Conservation (phyloP, 139 green algal genomes). For the Eudorina sp. region DNA sequence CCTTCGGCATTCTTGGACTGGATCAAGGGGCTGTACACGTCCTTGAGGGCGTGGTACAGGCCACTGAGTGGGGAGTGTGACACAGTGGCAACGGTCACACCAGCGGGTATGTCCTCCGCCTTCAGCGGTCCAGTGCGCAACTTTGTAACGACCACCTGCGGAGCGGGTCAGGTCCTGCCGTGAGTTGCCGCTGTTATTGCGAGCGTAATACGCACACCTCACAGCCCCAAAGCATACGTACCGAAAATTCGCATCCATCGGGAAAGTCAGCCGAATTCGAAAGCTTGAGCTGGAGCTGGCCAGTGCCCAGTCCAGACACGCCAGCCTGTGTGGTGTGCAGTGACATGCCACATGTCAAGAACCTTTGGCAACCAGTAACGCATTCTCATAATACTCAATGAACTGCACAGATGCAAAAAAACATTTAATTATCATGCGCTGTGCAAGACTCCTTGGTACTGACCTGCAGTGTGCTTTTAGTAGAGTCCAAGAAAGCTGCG, state of each 20-base stretch:
- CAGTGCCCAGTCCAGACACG: conserved; percentile 62
- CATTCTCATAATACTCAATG: too few species aligned
- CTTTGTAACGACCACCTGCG: conserved; percentile 74
- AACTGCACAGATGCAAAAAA: too few species aligned
- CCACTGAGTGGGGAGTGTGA: conserved; percentile 64
- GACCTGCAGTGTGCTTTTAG: conserved; percentile 52
- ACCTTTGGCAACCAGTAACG: too few species aligned
- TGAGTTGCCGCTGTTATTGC: too few species aligned
- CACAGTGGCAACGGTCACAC: conserved; percentile 67
- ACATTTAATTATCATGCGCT: too few species aligned
- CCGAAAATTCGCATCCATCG: conserved; percentile 68
- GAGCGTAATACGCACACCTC: not conserved
- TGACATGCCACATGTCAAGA: not conserved
- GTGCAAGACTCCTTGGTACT: too few species aligned
- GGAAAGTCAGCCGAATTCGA: conserved; percentile 63
- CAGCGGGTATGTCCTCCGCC: conserved; percentile 61
- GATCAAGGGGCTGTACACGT: conserved; percentile 72
- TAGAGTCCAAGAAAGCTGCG: conserved; percentile 67
- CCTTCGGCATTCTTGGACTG: not conserved
- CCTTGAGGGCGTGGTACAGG: conserved; percentile 71
- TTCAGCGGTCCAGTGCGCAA: conserved; percentile 57
- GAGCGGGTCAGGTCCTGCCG: not conserved
- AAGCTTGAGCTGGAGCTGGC: conserved; percentile 67
- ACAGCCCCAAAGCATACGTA: not conserved
- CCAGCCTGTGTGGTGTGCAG: conserved; percentile 66